Base-by-base conservation (phyloP, 2,329 filamentous ascomycete genomes). In the Colletotrichum horii region DNA sequence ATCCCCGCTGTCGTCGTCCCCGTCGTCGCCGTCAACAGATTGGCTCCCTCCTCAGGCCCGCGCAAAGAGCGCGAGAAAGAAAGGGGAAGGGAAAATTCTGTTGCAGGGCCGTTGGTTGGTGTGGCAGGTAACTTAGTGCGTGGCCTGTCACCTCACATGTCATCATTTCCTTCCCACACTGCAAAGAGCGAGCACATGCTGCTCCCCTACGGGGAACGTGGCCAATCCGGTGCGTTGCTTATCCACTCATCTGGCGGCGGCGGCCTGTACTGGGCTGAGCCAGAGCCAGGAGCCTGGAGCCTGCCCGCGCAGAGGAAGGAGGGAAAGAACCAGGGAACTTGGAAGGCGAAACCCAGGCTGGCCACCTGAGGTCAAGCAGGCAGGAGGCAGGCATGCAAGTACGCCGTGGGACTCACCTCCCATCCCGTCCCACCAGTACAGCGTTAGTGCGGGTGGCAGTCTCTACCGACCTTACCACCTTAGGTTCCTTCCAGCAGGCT, bases 61-160 rank as follows among this genome's bases (percentile, higher is more conserved):
- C 14, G 43, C 22, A 34, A 52, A 34, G 38, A 32, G 56, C 19
- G 36, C 34, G 26, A 64, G 24, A 5, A 34, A 7, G 14, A 26
- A 34, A 32, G 34, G 16, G 55, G 38, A 9, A 19, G 16, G 28
- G 36, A 60, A 60, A 34, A 68, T 24, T 38, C 36, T 43, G 19
- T 55, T 36, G 58, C n/a, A 55, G 43, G 58, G 72, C 48, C 61
- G 70, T 74, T 74, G 62, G 64, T 61, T 74, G 56, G 65, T 68
- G 56, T 64, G 36, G 36, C 62, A 62, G 58, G 15, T 26, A 52
- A 24, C 43, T 52, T 52, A 52, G n/a, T 72, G 74, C 58, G 70
- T 74, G 70, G 70, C 34, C 70, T 69, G 70, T 76, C 70, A 76
- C 74, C 74, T 76, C 74, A 76, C 70, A 76, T 76, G 74, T 74